These are phyloP conservation scores for Termitomyces sp. DNA, from an alignment of 768 basidiomycete genomes.

Conservation along the genomic window DNA sequence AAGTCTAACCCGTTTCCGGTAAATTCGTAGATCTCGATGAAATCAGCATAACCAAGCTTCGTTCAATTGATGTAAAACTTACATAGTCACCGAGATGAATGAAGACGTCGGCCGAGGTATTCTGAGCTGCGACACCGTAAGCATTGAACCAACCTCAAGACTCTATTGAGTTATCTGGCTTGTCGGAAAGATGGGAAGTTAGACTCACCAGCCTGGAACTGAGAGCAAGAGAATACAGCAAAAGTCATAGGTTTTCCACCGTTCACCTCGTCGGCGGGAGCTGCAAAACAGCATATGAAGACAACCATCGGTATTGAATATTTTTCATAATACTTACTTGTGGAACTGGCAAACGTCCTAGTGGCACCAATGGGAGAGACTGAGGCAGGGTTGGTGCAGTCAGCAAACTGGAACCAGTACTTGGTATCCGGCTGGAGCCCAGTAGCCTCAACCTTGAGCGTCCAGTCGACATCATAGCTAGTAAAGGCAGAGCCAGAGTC, in stretches of 20 bases:
- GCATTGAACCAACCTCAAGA: conserved; percentile 44
- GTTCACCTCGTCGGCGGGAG: conserved; percentile 44
- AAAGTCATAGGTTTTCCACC: conserved; percentile 50
- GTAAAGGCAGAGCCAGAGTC: conserved; percentile 52
- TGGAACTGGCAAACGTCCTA: conserved; percentile 30
- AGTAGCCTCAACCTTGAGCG: conserved; percentile 58
- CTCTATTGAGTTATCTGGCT: neutral
- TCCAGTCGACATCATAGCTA: conserved; percentile 56
- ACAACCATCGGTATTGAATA: neutral
- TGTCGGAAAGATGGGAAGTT: neutral
- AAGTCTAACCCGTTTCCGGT: neutral
- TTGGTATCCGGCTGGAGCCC: conserved; percentile 46
- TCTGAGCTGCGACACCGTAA: conserved; percentile 48
- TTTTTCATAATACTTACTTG: neutral
- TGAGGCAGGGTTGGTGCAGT: conserved; percentile 44
- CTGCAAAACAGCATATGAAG: neutral
- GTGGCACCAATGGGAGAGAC: conserved; percentile 50
- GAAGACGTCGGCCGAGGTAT: conserved; percentile 45
- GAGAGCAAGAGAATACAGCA: conserved; percentile 60
- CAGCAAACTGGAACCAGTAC: conserved; percentile 43
- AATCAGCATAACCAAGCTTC: neutral
- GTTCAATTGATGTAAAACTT: neutral
- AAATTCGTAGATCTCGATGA: neutral
- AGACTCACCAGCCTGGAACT: conserved; percentile 43
- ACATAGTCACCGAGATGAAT: conserved; percentile 57